Evolutionary conservation across 441 rosid species (phyloP).

Genomic region (Isatis lusitanica): DNA sequence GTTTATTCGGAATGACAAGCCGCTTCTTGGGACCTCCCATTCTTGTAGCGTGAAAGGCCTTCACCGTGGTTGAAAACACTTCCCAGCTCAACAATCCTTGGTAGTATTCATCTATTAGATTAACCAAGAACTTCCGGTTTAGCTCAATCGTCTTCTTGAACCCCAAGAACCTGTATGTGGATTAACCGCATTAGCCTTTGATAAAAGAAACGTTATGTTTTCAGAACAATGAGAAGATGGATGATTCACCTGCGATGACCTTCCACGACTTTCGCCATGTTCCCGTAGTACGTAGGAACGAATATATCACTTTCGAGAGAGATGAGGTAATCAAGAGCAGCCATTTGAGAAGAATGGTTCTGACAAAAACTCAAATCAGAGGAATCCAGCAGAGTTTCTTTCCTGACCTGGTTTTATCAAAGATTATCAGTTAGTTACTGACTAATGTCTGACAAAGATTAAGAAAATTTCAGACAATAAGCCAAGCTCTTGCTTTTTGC

Average conservation of each 20-base stretch:
- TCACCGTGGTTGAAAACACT: slow-evolving; percentile 69
- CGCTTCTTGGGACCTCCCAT: slow-evolving; percentile 66
- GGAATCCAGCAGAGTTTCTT: slow-evolving; percentile 77
- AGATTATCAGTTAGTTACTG: background rate
- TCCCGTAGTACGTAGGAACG: slow-evolving; percentile 90
- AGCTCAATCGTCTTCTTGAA: slow-evolving; percentile 76
- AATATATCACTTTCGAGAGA: slow-evolving; percentile 89
- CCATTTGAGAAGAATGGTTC: slow-evolving; percentile 97
- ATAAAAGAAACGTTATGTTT: background rate
- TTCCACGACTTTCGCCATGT: slow-evolving; percentile 98
- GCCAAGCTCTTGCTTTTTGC: slow-evolving; percentile 12
- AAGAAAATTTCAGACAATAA: background rate
- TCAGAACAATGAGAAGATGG: background rate
- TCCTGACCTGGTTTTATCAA: slow-evolving; percentile 61
- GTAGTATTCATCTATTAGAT: slow-evolving; percentile 67
- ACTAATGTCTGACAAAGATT: background rate
- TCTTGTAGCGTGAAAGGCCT: slow-evolving; percentile 59
- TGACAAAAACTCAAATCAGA: slow-evolving; percentile 77
- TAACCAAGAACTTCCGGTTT: slow-evolving; percentile 71
- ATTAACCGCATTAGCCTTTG: slow-evolving; percentile 8
- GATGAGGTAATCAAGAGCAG: slow-evolving; percentile 89
- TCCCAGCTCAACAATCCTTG: slow-evolving; percentile 71
- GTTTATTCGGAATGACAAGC: slow-evolving; percentile 66
- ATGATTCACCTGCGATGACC: slow-evolving; percentile 81
- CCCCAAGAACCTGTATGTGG: slow-evolving; percentile 64